Conservation (phyloP, 192 early-diverging fungal species). For the Backusella circina region DNA sequence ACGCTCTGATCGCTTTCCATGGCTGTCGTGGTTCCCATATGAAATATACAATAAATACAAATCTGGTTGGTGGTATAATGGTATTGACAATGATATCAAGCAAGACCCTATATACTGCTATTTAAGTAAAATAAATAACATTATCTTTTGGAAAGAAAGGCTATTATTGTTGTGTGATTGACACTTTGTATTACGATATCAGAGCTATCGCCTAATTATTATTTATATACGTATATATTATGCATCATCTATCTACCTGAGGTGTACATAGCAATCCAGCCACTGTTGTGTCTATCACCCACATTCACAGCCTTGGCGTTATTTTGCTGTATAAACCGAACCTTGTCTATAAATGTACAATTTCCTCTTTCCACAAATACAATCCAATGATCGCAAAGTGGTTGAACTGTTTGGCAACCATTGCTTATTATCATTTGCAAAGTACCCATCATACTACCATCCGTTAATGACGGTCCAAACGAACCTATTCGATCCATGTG, state of each 20-base stretch:
- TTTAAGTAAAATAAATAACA: no score
- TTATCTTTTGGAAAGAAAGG: constrained; percentile 17
- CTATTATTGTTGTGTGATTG: neutral
- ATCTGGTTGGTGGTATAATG: constrained; percentile 1
- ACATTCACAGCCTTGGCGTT: constrained; percentile 84
- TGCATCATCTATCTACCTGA: constrained; percentile 33
- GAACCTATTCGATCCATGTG: constrained; percentile 70
- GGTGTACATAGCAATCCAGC: constrained; percentile 86
- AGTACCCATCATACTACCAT: constrained; percentile 65
- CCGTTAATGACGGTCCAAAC: constrained; percentile 74
- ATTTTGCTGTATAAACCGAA: constrained; percentile 81
- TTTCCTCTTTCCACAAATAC: constrained; percentile 83
- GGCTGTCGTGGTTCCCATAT: constrained; percentile 67
- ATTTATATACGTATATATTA: neutral
- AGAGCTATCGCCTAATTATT: constrained; percentile 69
- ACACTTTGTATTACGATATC: constrained; percentile 85
- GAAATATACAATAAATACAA: constrained; percentile 45
- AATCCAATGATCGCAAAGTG: constrained; percentile 57
- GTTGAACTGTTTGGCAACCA: constrained; percentile 50
- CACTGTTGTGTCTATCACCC: constrained; percentile 66
- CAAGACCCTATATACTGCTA: constrained; percentile 53
- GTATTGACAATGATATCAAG: constrained; percentile 79
- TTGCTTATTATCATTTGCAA: constrained; percentile 37
- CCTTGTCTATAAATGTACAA: constrained; percentile 88
- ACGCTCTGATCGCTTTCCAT: constrained; percentile 27